A percentile compares a stretch with the other conserved stretches of the same genome.
phyloP scores from a whole-genome alignment of 345 rosid species.

The Syzygium grande region DNA sequence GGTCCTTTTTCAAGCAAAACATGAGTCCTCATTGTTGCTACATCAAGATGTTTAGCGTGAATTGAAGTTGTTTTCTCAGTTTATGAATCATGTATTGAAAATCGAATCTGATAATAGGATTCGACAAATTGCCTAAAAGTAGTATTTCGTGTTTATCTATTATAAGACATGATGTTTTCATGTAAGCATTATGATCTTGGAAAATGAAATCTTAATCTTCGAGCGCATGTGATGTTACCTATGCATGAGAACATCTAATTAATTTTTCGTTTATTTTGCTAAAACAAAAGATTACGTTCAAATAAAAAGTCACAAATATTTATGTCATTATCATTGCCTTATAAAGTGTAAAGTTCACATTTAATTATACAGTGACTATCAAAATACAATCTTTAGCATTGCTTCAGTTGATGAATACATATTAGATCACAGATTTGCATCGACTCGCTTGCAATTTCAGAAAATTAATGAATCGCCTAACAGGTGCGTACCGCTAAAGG shows the following conservation, averaged over 20 bases:
- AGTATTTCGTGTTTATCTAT: neutral
- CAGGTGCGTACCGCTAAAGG: accelerated
- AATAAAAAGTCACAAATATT: neutral
- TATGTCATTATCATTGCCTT: neutral
- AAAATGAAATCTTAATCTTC: neutral
- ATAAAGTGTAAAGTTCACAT: neutral
- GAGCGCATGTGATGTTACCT: neutral
- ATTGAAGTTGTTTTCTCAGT: too few relatives aligned
- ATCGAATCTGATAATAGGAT: too few relatives aligned
- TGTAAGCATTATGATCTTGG: neutral
- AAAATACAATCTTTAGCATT: neutral
- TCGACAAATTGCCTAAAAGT: neutral
- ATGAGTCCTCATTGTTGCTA: neutral
- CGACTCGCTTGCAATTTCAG: neutral
- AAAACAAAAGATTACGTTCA: neutral
- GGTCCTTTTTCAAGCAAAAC: neutral
- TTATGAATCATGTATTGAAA: too few relatives aligned
- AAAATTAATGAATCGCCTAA: accelerated
- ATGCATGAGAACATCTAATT: neutral
- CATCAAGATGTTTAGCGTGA: neutral
- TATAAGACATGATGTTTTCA: neutral
- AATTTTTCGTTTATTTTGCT: neutral
- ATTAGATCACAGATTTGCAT: neutral
- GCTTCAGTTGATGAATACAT: too few relatives aligned
- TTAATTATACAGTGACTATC: neutral